Evolutionary conservation across 2,329 filamentous ascomycete species (phyloP).

Genomic region (Aspergillus sp.): DNA sequence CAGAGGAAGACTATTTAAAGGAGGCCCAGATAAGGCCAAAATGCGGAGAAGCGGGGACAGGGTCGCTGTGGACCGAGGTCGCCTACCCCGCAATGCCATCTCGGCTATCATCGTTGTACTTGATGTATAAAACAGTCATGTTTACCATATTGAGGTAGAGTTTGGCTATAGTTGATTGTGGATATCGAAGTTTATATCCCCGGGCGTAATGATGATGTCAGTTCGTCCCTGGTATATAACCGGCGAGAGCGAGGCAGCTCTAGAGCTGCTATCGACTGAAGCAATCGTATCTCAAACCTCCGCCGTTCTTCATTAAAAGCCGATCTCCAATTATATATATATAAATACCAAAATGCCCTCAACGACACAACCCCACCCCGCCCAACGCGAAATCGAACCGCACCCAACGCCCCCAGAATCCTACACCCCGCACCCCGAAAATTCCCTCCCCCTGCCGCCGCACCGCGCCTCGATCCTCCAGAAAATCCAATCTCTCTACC

Average conservation of each 20-base stretch:
- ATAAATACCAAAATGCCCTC: conserved; percentile 10
- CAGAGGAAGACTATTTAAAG: background rate
- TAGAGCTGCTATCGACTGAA: too few relatives aligned
- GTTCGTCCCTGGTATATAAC: background rate
- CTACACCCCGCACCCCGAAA: conserved; percentile 13
- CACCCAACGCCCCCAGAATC: conserved; percentile 10
- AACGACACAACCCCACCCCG: conserved; percentile 13
- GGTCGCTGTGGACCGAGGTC: background rate
- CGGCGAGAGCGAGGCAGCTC: too few relatives aligned
- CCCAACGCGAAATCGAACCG: conserved; percentile 13
- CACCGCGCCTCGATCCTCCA: conserved; percentile 6
- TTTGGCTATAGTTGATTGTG: background rate
- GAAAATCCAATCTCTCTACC: conserved; percentile 16
- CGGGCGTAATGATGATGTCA: background rate
- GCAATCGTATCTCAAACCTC: too few relatives aligned
- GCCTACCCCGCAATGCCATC: background rate
- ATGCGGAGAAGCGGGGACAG: background rate
- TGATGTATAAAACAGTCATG: too few relatives aligned
- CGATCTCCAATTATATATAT: too few relatives aligned
- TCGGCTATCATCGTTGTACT: background rate
- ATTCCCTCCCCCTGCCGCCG: conserved; percentile 15
- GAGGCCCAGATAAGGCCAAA: background rate
- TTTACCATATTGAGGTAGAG: background rate
- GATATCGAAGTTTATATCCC: background rate
- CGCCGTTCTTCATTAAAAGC: too few relatives aligned